Conservation (phyloP, 768 basidiomycete species). For the Calocybe cyanea region DNA sequence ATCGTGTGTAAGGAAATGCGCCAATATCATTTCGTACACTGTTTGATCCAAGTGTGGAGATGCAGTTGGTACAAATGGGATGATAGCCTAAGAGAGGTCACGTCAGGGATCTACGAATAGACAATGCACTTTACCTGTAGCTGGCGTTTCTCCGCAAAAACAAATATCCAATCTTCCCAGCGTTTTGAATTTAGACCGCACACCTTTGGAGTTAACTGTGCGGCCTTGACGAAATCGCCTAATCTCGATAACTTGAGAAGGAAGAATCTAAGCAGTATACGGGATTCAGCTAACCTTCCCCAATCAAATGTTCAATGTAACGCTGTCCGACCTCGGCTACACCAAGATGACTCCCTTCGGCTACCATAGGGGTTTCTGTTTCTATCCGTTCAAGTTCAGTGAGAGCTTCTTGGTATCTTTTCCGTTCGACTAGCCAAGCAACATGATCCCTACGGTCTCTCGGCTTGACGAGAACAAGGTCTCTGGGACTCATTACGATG, state of each 20-base stretch:
- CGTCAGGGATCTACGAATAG: slow-evolving; percentile 5
- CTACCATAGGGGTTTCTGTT: slow-evolving; percentile 26
- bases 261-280: background rate
- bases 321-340: slow-evolving; percentile 74
- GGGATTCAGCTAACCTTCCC: slow-evolving; percentile 52
- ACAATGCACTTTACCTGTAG: slow-evolving; percentile 51
- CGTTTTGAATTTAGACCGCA: slow-evolving; percentile 71
- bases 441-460: slow-evolving; percentile 90
- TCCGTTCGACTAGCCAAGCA: slow-evolving; percentile 84
- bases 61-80: slow-evolving; percentile 84
- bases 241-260: background rate
- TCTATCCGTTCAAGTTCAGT: slow-evolving; percentile 71
- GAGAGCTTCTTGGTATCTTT: slow-evolving; percentile 87
- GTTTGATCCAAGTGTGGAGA: slow-evolving; percentile 75
- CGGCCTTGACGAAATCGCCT: slow-evolving; percentile 73
- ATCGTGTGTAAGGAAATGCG: slow-evolving; percentile 78
- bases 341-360: slow-evolving; percentile 37
- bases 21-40: slow-evolving; percentile 95
- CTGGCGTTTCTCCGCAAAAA: slow-evolving; percentile 77
- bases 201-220: slow-evolving; percentile 78
- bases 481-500: slow-evolving; percentile 82
- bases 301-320: slow-evolving; percentile 84
- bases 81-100: slow-evolving; percentile 58
- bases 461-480: slow-evolving; percentile 82
- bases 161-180: slow-evolving; percentile 98